phyloP scores from a whole-genome alignment of 2,329 filamentous ascomycete genomes.

The Colletotrichum truncatum region DNA sequence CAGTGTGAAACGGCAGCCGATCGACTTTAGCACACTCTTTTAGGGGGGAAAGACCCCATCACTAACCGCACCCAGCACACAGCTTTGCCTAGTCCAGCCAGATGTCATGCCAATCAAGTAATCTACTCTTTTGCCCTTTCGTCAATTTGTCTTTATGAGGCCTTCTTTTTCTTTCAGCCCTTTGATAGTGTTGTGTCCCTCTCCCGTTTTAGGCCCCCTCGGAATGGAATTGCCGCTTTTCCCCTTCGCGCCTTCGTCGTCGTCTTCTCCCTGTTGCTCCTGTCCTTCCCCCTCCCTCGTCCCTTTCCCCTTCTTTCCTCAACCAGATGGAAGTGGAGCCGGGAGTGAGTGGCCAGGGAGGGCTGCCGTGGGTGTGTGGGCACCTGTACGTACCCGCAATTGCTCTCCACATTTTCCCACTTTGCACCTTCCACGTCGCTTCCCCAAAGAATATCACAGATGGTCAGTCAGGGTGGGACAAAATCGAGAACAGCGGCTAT shows the following conservation, averaged over 20 bases:
- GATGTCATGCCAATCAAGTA: background rate
- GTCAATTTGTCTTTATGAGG: background rate
- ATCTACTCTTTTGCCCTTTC: no score
- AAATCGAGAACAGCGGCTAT: background rate
- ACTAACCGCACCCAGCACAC: no score
- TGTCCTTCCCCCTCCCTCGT: background rate
- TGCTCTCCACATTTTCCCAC: conserved; percentile 18
- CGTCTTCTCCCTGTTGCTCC: background rate
- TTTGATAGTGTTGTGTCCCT: no score
- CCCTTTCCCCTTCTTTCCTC: conserved; percentile 1
- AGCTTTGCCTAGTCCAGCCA: background rate
- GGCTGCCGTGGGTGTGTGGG: background rate
- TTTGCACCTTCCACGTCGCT: conserved; percentile 4
- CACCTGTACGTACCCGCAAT: background rate
- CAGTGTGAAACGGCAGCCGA: conserved; percentile 30
- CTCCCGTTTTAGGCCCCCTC: no score
- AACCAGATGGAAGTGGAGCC: background rate
- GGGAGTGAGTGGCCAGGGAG: conserved; percentile 8
- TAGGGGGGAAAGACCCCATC: conserved; percentile 3
- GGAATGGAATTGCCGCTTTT: background rate
- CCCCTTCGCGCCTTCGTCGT: background rate
- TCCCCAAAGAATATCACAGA: background rate
- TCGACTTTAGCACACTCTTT: conserved; percentile 15
- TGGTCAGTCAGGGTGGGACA: background rate
- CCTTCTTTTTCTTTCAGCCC: no score